Evolutionary conservation across 2,329 filamentous ascomycete species (phyloP).

Genomic region (Colletotrichum euphorbiae): DNA sequence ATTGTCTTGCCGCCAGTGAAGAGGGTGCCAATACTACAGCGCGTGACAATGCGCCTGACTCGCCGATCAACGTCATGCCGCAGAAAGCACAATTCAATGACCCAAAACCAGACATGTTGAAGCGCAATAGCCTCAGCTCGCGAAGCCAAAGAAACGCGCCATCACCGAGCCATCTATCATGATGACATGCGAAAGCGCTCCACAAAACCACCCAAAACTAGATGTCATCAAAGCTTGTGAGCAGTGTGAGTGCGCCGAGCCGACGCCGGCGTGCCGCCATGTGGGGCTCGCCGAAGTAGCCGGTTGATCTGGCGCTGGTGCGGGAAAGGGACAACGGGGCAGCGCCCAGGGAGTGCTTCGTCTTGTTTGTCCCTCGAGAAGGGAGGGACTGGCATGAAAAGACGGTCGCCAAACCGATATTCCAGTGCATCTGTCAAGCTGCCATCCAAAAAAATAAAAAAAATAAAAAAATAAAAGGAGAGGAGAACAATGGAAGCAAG

Average conservation of each 20-base stretch:
- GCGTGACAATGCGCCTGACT: too few relatives aligned
- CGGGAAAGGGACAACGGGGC: not conserved
- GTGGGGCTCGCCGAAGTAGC: constrained; percentile 9
- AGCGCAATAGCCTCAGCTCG: too few relatives aligned
- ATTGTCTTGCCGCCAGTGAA: too few relatives aligned
- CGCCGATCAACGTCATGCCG: not conserved
- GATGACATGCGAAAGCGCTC: constrained; percentile 18
- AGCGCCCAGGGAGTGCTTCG: not conserved
- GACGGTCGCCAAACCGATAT: not conserved
- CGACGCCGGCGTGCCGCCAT: constrained; percentile 22
- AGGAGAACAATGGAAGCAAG: too few relatives aligned
- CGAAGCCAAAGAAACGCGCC: not conserved
- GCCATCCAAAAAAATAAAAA: not conserved
- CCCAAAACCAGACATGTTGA: not conserved
- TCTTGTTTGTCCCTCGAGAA: constrained; percentile 26
- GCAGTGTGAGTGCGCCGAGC: constrained; percentile 13
- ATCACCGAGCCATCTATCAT: constrained; percentile 5
- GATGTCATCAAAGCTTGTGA: not conserved
- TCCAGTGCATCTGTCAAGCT: constrained; percentile 17
- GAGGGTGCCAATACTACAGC: too few relatives aligned
- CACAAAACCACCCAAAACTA: not conserved
- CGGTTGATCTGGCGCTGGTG: constrained; percentile 33
- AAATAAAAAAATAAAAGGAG: too few relatives aligned
- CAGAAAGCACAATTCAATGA: not conserved
- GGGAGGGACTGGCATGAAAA: not conserved